These are phyloP conservation scores for Phanerodontia chrysosporium DNA, from an alignment of 768 basidiomycete genomes.

Conservation along the genomic window DNA sequence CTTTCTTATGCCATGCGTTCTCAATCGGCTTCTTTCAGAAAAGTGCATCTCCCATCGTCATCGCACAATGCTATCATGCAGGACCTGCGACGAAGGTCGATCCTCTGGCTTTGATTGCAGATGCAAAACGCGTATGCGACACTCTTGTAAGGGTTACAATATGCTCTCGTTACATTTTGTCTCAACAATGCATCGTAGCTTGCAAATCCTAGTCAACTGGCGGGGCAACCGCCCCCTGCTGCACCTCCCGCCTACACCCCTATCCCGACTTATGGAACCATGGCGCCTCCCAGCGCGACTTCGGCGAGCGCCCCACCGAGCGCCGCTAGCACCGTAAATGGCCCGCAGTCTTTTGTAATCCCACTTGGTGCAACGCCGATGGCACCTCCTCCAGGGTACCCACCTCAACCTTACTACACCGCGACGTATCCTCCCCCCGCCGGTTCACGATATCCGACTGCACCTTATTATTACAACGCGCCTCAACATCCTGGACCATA, in stretches of 20 bases:
- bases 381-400: constrained; percentile 32
- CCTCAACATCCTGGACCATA: constrained; percentile 23
- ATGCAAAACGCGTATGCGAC: constrained; percentile 78
- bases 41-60: constrained; percentile 61
- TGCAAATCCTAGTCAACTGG: constrained; percentile 68
- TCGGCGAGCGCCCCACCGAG: constrained; percentile 28
- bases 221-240: constrained; percentile 50
- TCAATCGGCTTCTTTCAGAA: constrained; percentile 29
- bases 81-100: constrained; percentile 67
- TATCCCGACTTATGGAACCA: constrained; percentile 16
- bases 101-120: constrained; percentile 66
- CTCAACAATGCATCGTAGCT: constrained; percentile 38
- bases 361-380: constrained; percentile 50
- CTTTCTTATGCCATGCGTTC: constrained; percentile 4
- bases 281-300: constrained; percentile 26
- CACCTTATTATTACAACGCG: constrained; percentile 62
- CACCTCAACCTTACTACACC: constrained; percentile 31
- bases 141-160: constrained; percentile 47
- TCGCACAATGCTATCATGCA: constrained; percentile 79
- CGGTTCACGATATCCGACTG: constrained; percentile 48
- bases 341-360: constrained; percentile 70
- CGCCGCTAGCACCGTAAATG: constrained; percentile 54
- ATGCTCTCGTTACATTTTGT: not conserved
- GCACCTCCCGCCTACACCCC: constrained; percentile 28
- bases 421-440: constrained; percentile 33